Base-by-base conservation (phyloP, 2,329 filamentous ascomycete species). In the Ophiostoma sp. region DNA sequence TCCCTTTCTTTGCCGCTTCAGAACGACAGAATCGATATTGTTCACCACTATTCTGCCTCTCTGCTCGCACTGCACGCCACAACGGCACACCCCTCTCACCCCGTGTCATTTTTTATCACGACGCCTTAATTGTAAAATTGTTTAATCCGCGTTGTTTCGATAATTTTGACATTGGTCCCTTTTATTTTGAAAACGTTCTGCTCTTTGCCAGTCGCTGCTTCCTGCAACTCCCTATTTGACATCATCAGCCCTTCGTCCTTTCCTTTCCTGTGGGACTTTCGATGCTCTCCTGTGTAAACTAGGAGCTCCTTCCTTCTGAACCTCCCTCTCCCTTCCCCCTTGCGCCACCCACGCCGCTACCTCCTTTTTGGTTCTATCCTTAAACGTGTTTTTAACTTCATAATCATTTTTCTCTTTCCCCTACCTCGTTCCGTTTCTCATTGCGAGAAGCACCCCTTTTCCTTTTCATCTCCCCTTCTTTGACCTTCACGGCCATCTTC, bases 341-440 rank as follows among this genome's bases (percentile, higher is more conserved):
- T 74, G 63, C 72, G 69, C 72, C 69, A 63, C 72, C 22, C 70
- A 55, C 59, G 45, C 68, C 72, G 48, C 72, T 68, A 61, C 72
- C 72, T 73, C 72, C 72, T 73, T 71, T 73, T 74, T 57, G 55
- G 72, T 69, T 61, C 72, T 68, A 69, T 74, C 69, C 59, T 36
- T 52, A 63, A 72, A 74, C 72, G 72, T 74, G 72, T 74, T 74
- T 71, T 72, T 19, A 74, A 69, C 72, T 72, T 74, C 69, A 69
- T 63, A 55, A 45, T n/a, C 50, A 22, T 68, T 52, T 52, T 55
- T 48, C 69, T 71, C 42, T 64, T 36, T 69, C 45, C 50, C 48
- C 22, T 55, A 6, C 28, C 57, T 73, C 22, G 19, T 69, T 42
- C 48, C 45, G 55, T 45, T 64, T 69, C 42, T 70, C 48, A 31